phyloP scores from a whole-genome alignment of 495 filamentous ascomycete species.

The Symbiotaphrina buchneri region DNA sequence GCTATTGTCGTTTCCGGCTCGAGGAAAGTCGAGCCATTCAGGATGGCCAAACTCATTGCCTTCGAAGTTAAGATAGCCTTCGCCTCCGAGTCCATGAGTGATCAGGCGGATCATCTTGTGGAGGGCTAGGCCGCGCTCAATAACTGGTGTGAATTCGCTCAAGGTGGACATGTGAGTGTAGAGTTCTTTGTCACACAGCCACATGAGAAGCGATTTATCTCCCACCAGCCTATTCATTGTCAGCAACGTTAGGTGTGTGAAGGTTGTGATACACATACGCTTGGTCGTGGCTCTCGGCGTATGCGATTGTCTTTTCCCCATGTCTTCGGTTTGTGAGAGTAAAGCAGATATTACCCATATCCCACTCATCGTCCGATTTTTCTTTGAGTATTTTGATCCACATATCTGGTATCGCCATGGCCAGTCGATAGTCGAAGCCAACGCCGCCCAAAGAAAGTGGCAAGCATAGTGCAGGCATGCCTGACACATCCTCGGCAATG shows the following conservation, averaged over 20 bases:
- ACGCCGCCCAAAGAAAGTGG: conserved; percentile 69
- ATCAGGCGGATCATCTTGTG: conserved; percentile 96
- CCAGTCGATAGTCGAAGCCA: conserved; percentile 92
- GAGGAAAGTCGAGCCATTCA: conserved; percentile 97
- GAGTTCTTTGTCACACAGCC: conserved; percentile 91
- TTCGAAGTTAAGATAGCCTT: conserved; percentile 96
- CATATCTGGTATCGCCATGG: conserved; percentile 96
- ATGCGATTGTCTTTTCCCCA: conserved; percentile 96
- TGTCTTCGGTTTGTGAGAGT: conserved; percentile 83
- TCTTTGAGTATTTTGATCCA: conserved; percentile 98
- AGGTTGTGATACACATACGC: conserved; percentile 37
- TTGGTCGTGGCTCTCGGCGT: conserved; percentile 93
- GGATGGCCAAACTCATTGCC: conserved; percentile 98
- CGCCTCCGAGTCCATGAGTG: conserved; percentile 85
- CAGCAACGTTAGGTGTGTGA: conserved; percentile 8
- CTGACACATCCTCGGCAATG: conserved; percentile 91
- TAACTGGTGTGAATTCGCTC: conserved; percentile 64
- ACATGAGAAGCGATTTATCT: conserved; percentile 91
- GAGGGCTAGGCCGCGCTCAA: conserved; percentile 72
- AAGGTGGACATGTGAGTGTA: conserved; percentile 94
- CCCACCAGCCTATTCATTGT: conserved; percentile 56
- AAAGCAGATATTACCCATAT: conserved; percentile 63
- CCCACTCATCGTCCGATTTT: conserved; percentile 78
- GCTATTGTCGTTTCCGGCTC: conserved; percentile 81
- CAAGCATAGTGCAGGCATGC: conserved; percentile 89